phyloP scores from a whole-genome alignment of 192 early-diverging fungal genomes.

The Podila epigama region DNA sequence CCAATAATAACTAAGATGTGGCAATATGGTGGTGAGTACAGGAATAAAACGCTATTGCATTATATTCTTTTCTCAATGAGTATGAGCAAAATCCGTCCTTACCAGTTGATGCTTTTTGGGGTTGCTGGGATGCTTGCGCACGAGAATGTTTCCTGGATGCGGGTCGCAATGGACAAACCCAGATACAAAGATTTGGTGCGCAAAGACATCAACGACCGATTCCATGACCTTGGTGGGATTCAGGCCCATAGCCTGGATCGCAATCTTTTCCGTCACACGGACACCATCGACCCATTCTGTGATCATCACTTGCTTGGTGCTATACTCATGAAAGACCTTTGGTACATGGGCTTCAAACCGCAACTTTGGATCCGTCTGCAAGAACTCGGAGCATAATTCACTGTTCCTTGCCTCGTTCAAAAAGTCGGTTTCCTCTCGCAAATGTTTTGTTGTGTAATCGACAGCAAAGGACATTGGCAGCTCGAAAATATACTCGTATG shows the following conservation, averaged over 20 bases:
- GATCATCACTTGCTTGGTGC: constrained; percentile 75
- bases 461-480: constrained; percentile 83
- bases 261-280: constrained; percentile 69
- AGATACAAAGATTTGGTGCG: constrained; percentile 84
- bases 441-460: constrained; percentile 73
- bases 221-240: constrained; percentile 66
- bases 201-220: constrained; percentile 79
- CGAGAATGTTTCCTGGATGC: constrained; percentile 84
- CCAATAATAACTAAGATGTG: constrained; percentile 72
- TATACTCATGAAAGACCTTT: constrained; percentile 74
- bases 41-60: not conserved
- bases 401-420: constrained; percentile 84
- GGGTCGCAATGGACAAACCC: constrained; percentile 94
- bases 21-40: not conserved
- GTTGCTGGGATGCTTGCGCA: constrained; percentile 70
- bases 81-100: not conserved
- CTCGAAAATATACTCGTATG: constrained; percentile 83
- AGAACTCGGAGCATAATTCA: constrained; percentile 64
- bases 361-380: constrained; percentile 59
- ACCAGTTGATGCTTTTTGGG: constrained; percentile 51
- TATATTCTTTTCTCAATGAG: not conserved
- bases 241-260: constrained; percentile 41
- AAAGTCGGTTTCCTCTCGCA: constrained; percentile 90
- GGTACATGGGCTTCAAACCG: constrained; percentile 74
- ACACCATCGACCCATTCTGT: constrained; percentile 92